Conservation (phyloP, 2,329 filamentous ascomycete genomes). For the Cladorrhinum sp. region DNA sequence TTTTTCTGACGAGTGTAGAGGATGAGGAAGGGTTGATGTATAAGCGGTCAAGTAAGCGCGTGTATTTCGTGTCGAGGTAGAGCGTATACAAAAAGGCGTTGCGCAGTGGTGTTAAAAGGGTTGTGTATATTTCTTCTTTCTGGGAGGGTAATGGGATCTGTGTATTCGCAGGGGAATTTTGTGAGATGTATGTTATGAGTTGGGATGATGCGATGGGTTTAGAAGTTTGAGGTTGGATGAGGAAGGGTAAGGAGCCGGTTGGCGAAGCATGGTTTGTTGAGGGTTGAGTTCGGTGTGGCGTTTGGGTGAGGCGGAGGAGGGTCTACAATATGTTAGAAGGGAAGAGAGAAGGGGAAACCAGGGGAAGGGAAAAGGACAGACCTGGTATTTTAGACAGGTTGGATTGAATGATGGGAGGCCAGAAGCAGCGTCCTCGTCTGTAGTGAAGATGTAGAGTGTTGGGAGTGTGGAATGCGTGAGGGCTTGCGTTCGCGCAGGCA, state of each 20-base stretch:
- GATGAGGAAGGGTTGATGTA: conserved; percentile 66
- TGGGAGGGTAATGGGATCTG: background rate
- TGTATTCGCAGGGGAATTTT: too few species aligned
- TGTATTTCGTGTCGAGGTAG: conserved; percentile 71
- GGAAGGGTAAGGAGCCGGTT: conserved; percentile 81
- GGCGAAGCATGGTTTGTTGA: conserved; percentile 95
- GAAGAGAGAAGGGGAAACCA: background rate
- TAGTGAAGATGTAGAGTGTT: conserved; percentile 75
- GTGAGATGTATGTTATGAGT: conserved; percentile 25
- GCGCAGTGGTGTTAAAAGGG: conserved; percentile 76
- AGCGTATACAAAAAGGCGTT: conserved; percentile 85
- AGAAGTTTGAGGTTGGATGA: conserved; percentile 51
- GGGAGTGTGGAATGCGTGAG: conserved; percentile 39
- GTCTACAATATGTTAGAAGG: conserved; percentile 50
- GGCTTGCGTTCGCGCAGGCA: conserved; percentile 59
- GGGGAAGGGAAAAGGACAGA: conserved; percentile 39
- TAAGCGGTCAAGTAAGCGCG: conserved; percentile 63
- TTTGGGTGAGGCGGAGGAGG: conserved; percentile 72
- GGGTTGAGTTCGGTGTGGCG: conserved; percentile 63
- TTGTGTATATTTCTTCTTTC: conserved; percentile 62
- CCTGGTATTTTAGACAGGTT: conserved; percentile 94
- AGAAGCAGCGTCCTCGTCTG: conserved; percentile 55
- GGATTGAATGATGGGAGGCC: conserved; percentile 83
- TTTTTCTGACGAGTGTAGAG: conserved; percentile 59
- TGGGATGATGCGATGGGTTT: conserved; percentile 27